Percentiles rank a stretch among this genome's conserved stretches.
Evolutionary conservation across 2,329 filamentous ascomycete species (phyloP).

Genomic region (Colletotrichum karsti): DNA sequence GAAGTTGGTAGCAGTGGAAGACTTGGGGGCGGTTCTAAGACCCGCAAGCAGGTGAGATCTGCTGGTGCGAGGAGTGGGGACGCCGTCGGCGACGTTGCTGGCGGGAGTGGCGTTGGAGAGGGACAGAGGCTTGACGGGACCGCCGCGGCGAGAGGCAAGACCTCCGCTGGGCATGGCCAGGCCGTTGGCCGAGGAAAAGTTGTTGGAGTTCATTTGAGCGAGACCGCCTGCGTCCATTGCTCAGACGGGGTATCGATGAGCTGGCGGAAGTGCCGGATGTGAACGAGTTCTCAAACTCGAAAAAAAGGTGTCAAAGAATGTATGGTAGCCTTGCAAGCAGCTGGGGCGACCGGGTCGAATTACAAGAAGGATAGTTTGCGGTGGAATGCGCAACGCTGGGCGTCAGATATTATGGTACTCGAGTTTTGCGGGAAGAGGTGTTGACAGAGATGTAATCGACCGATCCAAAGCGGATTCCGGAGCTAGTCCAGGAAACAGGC

Average conservation of each 20-base stretch:
- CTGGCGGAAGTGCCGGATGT: slow-evolving; percentile 6
- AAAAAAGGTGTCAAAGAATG: slow-evolving; percentile 16
- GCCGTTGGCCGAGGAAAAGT: slow-evolving; percentile 75
- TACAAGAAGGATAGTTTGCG: slow-evolving; percentile 29
- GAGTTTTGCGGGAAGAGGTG: not conserved
- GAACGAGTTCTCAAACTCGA: slow-evolving; percentile 18
- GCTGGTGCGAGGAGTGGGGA: slow-evolving; percentile 89
- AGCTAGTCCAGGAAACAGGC: slow-evolving; percentile 8
- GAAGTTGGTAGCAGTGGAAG: slow-evolving; percentile 75
- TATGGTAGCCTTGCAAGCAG: slow-evolving; percentile 18
- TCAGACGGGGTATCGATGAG: slow-evolving; percentile 41
- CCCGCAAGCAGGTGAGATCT: slow-evolving; percentile 94
- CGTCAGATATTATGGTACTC: slow-evolving; percentile 32
- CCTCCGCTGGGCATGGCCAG: slow-evolving; percentile 81
- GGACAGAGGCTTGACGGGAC: slow-evolving; percentile 88
- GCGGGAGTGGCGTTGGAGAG: slow-evolving; percentile 77
- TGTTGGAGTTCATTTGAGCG: slow-evolving; percentile 97
- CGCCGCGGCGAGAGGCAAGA: slow-evolving; percentile 85
- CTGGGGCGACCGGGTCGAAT: slow-evolving; percentile 29
- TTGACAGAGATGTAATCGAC: slow-evolving; percentile 9
- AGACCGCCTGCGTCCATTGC: slow-evolving; percentile 96
- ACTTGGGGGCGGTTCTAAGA: slow-evolving; percentile 92
- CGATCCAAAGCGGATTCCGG: slow-evolving; percentile 15
- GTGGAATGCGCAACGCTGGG: slow-evolving; percentile 12
- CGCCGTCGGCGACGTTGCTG: slow-evolving; percentile 72